Base-by-base conservation (phyloP, 768 basidiomycete genomes). In the Lactarius sp. region DNA sequence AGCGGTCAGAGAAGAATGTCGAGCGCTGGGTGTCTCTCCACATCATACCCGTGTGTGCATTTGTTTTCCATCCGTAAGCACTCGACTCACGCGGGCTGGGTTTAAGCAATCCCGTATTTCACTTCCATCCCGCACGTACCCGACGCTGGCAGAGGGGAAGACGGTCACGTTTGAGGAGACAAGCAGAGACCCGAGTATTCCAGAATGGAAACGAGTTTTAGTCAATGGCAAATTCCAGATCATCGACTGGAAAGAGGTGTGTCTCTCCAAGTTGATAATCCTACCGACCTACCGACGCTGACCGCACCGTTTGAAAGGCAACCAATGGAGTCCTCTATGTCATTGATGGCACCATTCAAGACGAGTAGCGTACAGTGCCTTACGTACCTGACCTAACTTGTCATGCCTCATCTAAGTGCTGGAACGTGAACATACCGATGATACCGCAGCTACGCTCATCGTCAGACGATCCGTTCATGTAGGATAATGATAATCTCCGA, bases 11-110 rank as follows among this genome's bases (percentile, higher is more conserved):
- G 74, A 75, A 74, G 68, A 90, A 93, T 68, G 88, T 95, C 13
- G 81, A 86, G 68, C 79, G 79, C 56, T 96, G 93, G 90, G 80
- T 95, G 0, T 83, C 85, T 1, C 87, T 87, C 2, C 94, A 94
- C 70, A 85, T 95, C 63, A 82, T 96, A 58, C 88, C 92, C 6
- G 93, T 94, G 71, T 66, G 80, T 73, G 9, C 34, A n/a, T 27
- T 66, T 36, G 12, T 22, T 52, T 42, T 49, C 20, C 41, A 33
- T 18, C 4, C 42, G 52, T 20, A 37, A 36, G 14, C 37, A 37
- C 20, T 39, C 41, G 39, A 56, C 52, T n/a, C 49, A 56, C 13
- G 1, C 6, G 52, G 20, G 47, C 14, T 51, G 64, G 10, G 10
- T 56, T 55, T 6, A 63, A 84, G 83, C 70, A 81, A 71, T 81